phyloP scores from a whole-genome alignment of 768 basidiomycete genomes.

The Lentinula sp. region DNA sequence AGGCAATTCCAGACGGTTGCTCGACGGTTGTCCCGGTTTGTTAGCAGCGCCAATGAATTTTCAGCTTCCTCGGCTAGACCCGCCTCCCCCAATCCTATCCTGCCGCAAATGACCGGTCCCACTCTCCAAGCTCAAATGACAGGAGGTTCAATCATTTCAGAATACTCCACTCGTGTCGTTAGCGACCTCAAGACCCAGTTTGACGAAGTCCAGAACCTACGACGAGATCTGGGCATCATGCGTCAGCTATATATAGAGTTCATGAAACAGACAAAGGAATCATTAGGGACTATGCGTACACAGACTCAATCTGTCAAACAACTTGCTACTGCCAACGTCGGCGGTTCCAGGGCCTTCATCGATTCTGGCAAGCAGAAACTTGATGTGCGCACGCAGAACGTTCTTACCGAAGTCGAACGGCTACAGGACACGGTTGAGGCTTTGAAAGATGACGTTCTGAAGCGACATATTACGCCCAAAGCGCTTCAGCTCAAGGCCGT shows the following conservation, averaged over 20 bases:
- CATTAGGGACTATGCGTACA: slow-evolving; percentile 66
- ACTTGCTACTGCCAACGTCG: slow-evolving; percentile 74
- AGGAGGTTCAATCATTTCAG: slow-evolving; percentile 66
- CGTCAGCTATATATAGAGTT: slow-evolving; percentile 94
- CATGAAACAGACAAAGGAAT: slow-evolving; percentile 85
- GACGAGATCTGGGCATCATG: slow-evolving; percentile 90
- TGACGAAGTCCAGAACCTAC: slow-evolving; percentile 90
- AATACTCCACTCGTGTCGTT: slow-evolving; percentile 70
- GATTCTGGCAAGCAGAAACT: slow-evolving; percentile 89
- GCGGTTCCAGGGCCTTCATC: slow-evolving; percentile 83
- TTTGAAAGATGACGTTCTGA: slow-evolving; percentile 87
- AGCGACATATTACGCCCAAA: slow-evolving; percentile 82
- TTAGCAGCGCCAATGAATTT: slow-evolving; percentile 27
- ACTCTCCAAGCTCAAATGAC: slow-evolving; percentile 69
- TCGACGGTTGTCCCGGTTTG: slow-evolving; percentile 66
- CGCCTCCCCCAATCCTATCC: slow-evolving; percentile 17
- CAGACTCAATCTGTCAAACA: slow-evolving; percentile 89
- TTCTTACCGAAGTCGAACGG: slow-evolving; percentile 89
- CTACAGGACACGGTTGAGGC: slow-evolving; percentile 87
- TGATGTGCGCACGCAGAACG: slow-evolving; percentile 84
- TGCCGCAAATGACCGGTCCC: slow-evolving; percentile 58
- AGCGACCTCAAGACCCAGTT: slow-evolving; percentile 86
- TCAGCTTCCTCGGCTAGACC: slow-evolving; percentile 17
- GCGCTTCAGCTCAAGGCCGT: slow-evolving; percentile 63
- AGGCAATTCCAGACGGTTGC: slow-evolving; percentile 70